A percentile compares a stretch with the other conserved stretches of the same genome.
Conservation (phyloP, 306 rosid species). For the Dicorynia guianensis region DNA sequence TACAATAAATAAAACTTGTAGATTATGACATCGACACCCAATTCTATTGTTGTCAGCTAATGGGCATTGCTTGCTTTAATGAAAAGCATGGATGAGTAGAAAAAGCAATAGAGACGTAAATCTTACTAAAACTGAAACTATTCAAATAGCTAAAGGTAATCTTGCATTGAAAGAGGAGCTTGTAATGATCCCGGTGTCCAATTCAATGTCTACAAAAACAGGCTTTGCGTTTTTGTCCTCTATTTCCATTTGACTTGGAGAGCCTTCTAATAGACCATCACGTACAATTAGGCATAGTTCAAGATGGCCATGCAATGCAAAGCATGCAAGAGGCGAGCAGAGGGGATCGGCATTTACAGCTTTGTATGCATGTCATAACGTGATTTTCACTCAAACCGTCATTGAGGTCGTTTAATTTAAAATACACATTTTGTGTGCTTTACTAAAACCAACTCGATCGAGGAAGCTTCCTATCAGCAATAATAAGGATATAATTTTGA, state of each 20-base stretch:
- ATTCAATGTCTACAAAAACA: background rate
- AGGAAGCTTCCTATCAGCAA: conserved; percentile 19
- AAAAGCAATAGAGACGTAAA: background rate
- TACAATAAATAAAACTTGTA: no score
- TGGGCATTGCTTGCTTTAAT: background rate
- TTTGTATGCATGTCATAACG: background rate
- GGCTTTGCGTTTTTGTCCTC: background rate
- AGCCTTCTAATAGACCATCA: no score
- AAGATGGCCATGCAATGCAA: conserved; percentile 12
- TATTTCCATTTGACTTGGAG: background rate
- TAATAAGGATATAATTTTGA: background rate
- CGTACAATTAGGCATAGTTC: background rate
- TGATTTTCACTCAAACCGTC: background rate
- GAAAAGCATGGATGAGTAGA: background rate
- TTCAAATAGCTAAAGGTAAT: background rate
- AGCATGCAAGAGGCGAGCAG: background rate
- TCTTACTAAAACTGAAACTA: background rate
- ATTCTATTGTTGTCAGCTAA: background rate
- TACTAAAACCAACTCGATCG: no score
- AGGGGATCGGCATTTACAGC: background rate
- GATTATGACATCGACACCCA: no score
- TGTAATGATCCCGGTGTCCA: background rate
- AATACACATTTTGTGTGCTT: background rate
- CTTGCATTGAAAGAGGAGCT: background rate
- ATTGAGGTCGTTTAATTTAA: background rate